These are phyloP conservation scores for Cymbomonas tetramitiformis DNA, from an alignment of 139 green algal genomes.

Conservation along the genomic window DNA sequence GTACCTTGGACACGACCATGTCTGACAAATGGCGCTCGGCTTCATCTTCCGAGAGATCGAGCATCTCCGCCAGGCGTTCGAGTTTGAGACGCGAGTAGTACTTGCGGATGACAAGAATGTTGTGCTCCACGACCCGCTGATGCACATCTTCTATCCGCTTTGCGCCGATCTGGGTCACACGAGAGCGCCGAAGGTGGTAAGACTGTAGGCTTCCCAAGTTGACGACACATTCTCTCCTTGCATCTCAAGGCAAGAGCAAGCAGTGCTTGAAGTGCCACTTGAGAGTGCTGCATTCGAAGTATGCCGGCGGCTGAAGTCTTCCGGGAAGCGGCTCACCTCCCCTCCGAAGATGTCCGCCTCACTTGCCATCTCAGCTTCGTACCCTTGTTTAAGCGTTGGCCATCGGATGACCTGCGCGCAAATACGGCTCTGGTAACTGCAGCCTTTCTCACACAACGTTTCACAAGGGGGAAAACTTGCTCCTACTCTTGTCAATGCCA, in stretches of 20 bases:
- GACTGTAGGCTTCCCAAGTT: too few relatives aligned
- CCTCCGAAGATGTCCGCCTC: slow-evolving; percentile 37
- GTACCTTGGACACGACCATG: slow-evolving; percentile 70
- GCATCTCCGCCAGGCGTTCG: slow-evolving; percentile 59
- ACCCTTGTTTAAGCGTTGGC: slow-evolving; percentile 26
- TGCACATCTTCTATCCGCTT: slow-evolving; percentile 30
- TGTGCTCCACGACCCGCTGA: slow-evolving; percentile 50
- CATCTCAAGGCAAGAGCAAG: too few relatives aligned
- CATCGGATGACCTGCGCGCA: slow-evolving; percentile 57
- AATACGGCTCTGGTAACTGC: too few relatives aligned
- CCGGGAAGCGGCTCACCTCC: too few relatives aligned
- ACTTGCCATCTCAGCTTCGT: slow-evolving; percentile 46
- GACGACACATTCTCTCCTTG: too few relatives aligned
- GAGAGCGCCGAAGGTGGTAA: too few relatives aligned
- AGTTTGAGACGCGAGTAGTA: slow-evolving; percentile 73
- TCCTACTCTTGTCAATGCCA: too few relatives aligned
- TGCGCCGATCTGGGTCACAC: slow-evolving; percentile 8
- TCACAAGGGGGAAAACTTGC: too few relatives aligned
- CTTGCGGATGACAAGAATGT: slow-evolving; percentile 71
- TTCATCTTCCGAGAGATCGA: slow-evolving; percentile 58
- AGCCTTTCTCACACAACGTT: too few relatives aligned
- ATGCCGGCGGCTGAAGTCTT: too few relatives aligned
- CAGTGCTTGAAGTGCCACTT: too few relatives aligned
- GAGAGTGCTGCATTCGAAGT: too few relatives aligned
- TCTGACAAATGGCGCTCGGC: slow-evolving; percentile 78